Evolutionary conservation across 1,284 basidiomycete species (phyloP).

Genomic region (Testicularia cyperi): DNA sequence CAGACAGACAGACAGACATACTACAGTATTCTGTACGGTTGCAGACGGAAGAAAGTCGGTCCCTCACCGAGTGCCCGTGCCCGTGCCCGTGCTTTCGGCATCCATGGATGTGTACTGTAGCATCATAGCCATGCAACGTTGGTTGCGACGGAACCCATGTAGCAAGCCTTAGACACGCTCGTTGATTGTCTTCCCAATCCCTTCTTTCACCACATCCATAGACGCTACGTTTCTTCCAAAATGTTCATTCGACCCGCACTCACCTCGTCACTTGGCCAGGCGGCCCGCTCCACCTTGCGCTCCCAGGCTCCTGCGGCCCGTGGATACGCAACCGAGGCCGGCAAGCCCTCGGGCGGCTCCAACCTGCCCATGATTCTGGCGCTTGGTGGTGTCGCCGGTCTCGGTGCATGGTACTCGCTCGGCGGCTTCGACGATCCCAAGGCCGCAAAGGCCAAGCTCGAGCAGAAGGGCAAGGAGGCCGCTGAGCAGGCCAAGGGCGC

Average conservation of each 20-base stretch:
- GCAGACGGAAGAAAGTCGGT: no score
- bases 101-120: no score
- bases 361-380: conserved; percentile 52
- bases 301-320: conserved; percentile 30
- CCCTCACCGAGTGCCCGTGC: no score
- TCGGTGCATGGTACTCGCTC: conserved; percentile 53
- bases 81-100: no score
- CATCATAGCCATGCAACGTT: no score
- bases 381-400: conserved; percentile 53
- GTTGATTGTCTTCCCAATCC: not conserved
- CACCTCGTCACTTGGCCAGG: conserved; percentile 34
- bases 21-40: no score
- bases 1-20: no score
- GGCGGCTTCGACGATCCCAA: conserved; percentile 52
- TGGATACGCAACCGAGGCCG: conserved; percentile 34
- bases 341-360: conserved; percentile 35
- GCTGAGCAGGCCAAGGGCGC: conserved; percentile 24
- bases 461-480: conserved; percentile 3
- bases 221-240: not conserved
- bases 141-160: no score
- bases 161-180: no score
- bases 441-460: conserved; percentile 36
- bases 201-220: not conserved
- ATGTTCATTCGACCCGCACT: conserved; percentile 44
- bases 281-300: conserved; percentile 31